Evolutionary conservation across 148 eudicot genomes (phyloP).

Genomic region (Linanthus parryae): DNA sequence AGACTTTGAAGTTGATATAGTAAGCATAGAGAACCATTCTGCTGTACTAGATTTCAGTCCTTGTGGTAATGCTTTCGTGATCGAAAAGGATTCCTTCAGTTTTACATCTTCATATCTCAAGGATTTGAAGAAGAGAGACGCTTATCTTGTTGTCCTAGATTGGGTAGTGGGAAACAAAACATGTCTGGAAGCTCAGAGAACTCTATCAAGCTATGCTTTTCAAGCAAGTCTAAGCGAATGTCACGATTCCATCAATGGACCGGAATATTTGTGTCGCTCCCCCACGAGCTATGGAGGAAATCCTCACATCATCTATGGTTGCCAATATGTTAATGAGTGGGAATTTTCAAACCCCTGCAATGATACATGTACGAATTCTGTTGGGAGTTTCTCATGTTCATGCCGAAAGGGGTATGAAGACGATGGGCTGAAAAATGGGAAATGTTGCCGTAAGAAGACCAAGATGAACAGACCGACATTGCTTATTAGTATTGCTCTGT

Average conservation of each 20-base stretch:
- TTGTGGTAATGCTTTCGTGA: conserved; percentile 1
- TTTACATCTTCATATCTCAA: background rate
- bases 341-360: background rate
- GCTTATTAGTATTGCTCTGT: background rate
- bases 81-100: background rate
- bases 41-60: background rate
- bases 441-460: background rate
- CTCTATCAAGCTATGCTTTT: too few relatives aligned
- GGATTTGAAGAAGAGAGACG: background rate
- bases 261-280: too few relatives aligned
- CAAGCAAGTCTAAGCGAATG: too few relatives aligned
- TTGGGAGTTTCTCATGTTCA: background rate
- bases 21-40: background rate
- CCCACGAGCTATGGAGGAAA: too few relatives aligned
- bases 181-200: too few relatives aligned
- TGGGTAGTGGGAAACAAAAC: too few relatives aligned
- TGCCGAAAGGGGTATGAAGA: conserved; percentile 1
- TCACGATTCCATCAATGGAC: too few relatives aligned
- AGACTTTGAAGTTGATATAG: background rate
- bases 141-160: conserved; percentile 1
- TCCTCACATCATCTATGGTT: too few relatives aligned
- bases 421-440: background rate
- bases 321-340: too few relatives aligned
- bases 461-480: background rate
- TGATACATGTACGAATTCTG: background rate